Evolutionary conservation across 2,329 filamentous ascomycete species (phyloP).

Genomic region (Colletotrichum gloeosporioides): DNA sequence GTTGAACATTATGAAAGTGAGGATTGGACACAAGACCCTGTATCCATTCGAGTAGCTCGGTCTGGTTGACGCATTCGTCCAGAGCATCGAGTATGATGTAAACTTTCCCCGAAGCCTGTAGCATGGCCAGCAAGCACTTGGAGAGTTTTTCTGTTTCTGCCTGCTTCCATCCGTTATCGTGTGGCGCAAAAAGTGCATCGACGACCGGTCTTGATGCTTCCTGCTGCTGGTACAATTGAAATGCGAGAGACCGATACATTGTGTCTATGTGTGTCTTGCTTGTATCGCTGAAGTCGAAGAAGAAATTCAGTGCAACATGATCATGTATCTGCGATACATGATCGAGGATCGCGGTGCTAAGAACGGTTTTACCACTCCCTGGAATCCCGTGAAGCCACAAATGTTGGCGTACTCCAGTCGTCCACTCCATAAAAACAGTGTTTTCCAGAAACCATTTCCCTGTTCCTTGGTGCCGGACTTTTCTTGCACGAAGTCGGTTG

Average conservation of each 20-base stretch:
- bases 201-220: background rate
- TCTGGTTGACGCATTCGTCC: background rate
- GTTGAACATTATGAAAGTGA: background rate
- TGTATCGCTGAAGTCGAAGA: conserved; percentile 26
- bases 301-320: conserved; percentile 12
- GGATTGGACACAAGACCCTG: background rate
- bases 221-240: conserved; percentile 23
- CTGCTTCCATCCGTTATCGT: background rate
- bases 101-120: background rate
- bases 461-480: too few relatives aligned
- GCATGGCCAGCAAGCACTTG: background rate
- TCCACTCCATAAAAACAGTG: too few relatives aligned
- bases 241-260: conserved; percentile 18
- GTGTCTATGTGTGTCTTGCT: conserved; percentile 21
- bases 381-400: conserved; percentile 24
- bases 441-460: too few relatives aligned
- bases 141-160: background rate
- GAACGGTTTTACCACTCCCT: conserved; percentile 25
- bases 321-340: background rate
- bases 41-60: background rate
- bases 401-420: too few relatives aligned
- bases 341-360: conserved; percentile 20
- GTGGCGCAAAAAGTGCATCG: background rate
- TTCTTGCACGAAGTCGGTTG: too few relatives aligned
- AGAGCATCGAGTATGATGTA: background rate